Evolutionary conservation across 2,329 filamentous ascomycete species (phyloP), one percentile per base, ranked within the genome.

Genomic region (Colletotrichum higginsianum): DNA sequence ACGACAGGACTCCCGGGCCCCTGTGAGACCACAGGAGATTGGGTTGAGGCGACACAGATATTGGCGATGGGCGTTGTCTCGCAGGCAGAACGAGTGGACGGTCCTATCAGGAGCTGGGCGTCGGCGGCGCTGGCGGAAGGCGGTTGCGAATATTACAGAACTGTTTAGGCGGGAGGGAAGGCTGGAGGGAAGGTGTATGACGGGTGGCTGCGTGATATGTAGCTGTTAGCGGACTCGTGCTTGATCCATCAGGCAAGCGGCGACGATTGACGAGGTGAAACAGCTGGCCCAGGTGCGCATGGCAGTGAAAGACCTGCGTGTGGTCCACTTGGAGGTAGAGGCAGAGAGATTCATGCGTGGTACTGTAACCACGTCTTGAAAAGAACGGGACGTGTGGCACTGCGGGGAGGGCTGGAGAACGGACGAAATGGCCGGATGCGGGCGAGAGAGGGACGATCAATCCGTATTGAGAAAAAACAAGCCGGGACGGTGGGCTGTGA

Each of bases 1-100:
- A 44, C 60, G n/a, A 46, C 60, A 61, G 67, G 62, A 66, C 63
- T 67, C 66, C 67, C 60, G 55, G 67, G 52, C 47, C 52, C 61
- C 16, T 49, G 73, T 74, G 71, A 67, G 60, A 74, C 73, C 66
- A 61, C 71, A 74, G 69, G 61, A 69, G 61, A 65, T 71, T 66
- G 62, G 64, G 53, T 67, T 64, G 66, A 67, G 61, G 72, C 42
- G 62, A 72, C 67, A 68, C 71, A 61, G 65, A 53, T 63, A 46
- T 64, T 52, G 68, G 30, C 35, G 63, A 50, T 56, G 52, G 52
- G 57, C 58, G 66, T 60, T 56, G 66, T 61, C 49, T 73, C 62
- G 56, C 60, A 55, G 56, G 58, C 60, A 46, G 26, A 56, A 62
- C 47, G 47, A 50, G 26, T 23, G n/a, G 57, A 38, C 38, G 50